Percentiles rank a stretch among this genome's conserved stretches.
phyloP scores from a whole-genome alignment of 345 rosid species.

The Citropsis articulata region DNA sequence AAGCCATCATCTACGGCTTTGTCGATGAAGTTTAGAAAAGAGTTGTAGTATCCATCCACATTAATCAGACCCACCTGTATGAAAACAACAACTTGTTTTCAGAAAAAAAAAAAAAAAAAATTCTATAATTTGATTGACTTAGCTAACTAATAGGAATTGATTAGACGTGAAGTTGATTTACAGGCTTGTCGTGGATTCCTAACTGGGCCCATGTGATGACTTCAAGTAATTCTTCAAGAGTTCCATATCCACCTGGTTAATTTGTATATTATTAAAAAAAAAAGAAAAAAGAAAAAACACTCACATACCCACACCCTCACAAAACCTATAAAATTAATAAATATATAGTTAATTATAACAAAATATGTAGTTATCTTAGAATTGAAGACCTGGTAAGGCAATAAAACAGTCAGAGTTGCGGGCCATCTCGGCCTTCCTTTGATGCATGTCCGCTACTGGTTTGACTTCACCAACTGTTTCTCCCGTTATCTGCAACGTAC shows the following conservation, averaged over 20 bases:
- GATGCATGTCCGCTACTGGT: slow-evolving; percentile 59
- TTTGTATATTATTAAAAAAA: background rate
- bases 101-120: background rate
- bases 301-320: background rate
- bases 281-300: background rate
- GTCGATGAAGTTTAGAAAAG: slow-evolving; percentile 41
- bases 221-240: slow-evolving; percentile 53
- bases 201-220: slow-evolving; percentile 57
- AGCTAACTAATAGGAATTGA: background rate
- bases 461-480: slow-evolving; percentile 62
- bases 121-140: background rate
- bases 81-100: background rate
- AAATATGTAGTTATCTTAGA: background rate
- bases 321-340: background rate
- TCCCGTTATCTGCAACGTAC: slow-evolving; percentile 47
- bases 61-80: slow-evolving; percentile 54
- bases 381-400: slow-evolving; percentile 47
- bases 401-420: slow-evolving; percentile 58
- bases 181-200: slow-evolving; percentile 59
- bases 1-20: slow-evolving; percentile 64
- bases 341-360: background rate
- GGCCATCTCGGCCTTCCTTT: slow-evolving; percentile 64
- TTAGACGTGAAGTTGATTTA: slow-evolving; percentile 23
- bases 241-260: slow-evolving; percentile 53
- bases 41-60: slow-evolving; percentile 51